Conservation (phyloP, 495 filamentous ascomycete species). For the Neurospora hispaniola region DNA sequence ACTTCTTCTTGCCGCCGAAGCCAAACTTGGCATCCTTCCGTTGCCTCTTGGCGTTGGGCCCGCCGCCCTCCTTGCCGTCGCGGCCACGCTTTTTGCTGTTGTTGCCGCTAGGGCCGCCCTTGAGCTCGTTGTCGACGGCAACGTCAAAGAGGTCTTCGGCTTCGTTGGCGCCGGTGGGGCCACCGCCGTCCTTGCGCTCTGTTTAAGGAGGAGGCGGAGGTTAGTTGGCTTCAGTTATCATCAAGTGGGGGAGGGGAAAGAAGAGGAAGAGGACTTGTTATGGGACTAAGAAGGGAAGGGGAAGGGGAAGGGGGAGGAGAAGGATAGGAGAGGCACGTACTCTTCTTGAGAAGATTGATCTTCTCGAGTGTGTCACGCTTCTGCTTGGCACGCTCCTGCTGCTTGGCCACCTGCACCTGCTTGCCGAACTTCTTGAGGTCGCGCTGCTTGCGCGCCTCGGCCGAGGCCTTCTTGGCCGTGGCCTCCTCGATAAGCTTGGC, state of each 20-base stretch:
- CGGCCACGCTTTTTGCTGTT: slow-evolving; percentile 29
- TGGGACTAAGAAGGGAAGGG: neutral
- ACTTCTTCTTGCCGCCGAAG: slow-evolving; percentile 88
- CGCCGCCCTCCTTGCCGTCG: slow-evolving; percentile 26
- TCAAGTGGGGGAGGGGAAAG: neutral
- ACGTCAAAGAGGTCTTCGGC: slow-evolving; percentile 93
- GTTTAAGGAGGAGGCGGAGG: slow-evolving; percentile 5
- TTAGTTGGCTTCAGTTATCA: neutral
- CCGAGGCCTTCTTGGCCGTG: slow-evolving; percentile 79
- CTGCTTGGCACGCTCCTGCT: slow-evolving; percentile 83
- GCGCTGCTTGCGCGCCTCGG: slow-evolving; percentile 81
- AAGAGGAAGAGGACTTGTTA: neutral
- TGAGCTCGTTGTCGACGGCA: slow-evolving; percentile 68
- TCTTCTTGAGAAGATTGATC: slow-evolving; percentile 86
- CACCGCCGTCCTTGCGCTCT: slow-evolving; percentile 77
- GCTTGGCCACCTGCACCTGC: slow-evolving; percentile 91
- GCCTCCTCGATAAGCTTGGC: slow-evolving; percentile 88
- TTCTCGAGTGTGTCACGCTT: slow-evolving; percentile 88
- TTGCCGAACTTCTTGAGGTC: slow-evolving; percentile 99
- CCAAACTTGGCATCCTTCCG: slow-evolving; percentile 92
- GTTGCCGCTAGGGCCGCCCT: slow-evolving; percentile 29
- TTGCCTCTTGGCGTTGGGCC: slow-evolving; percentile 59
- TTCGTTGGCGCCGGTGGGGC: slow-evolving; percentile 53
- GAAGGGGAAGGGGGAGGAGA: neutral
- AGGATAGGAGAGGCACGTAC: slow-evolving; percentile 39